Base-by-base conservation (phyloP, 768 basidiomycete genomes). In the Amanita phalloides region DNA sequence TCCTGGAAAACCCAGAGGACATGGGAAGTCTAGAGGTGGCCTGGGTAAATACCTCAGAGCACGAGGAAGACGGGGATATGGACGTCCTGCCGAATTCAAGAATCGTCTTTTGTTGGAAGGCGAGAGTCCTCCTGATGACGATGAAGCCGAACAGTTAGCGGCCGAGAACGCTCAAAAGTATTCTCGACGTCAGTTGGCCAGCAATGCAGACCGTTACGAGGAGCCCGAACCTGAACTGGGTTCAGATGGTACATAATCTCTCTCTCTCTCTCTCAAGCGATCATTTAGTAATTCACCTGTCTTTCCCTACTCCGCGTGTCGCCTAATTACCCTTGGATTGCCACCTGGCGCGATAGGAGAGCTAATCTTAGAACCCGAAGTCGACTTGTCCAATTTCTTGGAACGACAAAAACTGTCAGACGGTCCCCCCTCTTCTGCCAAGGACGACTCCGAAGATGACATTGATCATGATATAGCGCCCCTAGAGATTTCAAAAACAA, bases 1-100 rank as follows among this genome's bases (percentile, higher is more conserved):
- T 41, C 20, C 14, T n/a, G 36, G 9, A 3, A 49, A 46, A 30
- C 3, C 3, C 26, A 58, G 76, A 51, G 79, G 79, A 0, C 65
- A 78, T 53, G 73, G 78, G 23, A 76, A 74, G 59, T 78, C 81
- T 48, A 74, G 84, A 48, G 85, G 86, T 1, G 84, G 84, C 2
- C 67, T 80, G 3, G 86, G 86, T 0, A 89, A 88, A 66, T 84
- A 83, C 59, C 71, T 88, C 17, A 79, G 86, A 25, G 83, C 86
- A 9, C 68, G 82, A 3, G 86, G 86, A 3, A 68, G 82, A 39
- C 68, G 75, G 25, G 75, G 82, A 0, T 57, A 53, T 8, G 82
- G 84, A 1, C 79, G 83, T 35, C 79, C 81, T 4, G 84, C 86
- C 48, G 80, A 78, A 57, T 88, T 85, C 62, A 60, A 65, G n/a